Conservation (phyloP, 495 filamentous ascomycete species). For the Letharia lupina region DNA sequence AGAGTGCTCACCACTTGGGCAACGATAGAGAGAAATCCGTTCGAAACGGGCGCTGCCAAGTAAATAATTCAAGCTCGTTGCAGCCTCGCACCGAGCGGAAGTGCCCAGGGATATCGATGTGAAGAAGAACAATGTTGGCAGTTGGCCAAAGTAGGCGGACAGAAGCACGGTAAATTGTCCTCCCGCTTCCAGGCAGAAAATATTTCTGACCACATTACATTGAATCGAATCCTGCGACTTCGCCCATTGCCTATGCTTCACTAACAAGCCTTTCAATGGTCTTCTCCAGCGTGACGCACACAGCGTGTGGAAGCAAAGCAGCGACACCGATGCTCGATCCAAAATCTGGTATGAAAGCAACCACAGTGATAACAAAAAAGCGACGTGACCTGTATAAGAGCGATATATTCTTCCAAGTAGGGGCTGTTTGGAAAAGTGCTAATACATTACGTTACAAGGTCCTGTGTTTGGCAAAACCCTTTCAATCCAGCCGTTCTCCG, state of each 20-base stretch:
- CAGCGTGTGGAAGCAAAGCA: conserved; percentile 46
- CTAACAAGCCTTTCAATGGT: neutral
- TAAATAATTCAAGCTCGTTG: conserved; percentile 45
- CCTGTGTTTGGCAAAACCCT: too few relatives aligned
- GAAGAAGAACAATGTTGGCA: conserved; percentile 54
- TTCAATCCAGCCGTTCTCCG: too few relatives aligned
- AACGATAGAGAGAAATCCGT: conserved; percentile 56
- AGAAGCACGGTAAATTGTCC: conserved; percentile 49
- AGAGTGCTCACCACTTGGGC: conserved; percentile 34
- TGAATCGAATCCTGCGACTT: conserved; percentile 42
- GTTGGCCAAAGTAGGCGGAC: conserved; percentile 51
- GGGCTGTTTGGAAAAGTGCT: too few relatives aligned
- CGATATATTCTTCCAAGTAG: too few relatives aligned
- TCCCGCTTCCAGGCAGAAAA: conserved; percentile 42
- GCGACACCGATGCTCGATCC: conserved; percentile 48
- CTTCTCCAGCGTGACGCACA: conserved; percentile 14
- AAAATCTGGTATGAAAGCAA: conserved; percentile 51
- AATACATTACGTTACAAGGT: too few relatives aligned
- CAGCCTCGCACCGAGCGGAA: conserved; percentile 45
- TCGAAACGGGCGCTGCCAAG: conserved; percentile 51
- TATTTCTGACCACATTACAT: conserved; percentile 49
- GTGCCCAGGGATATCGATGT: conserved; percentile 41
- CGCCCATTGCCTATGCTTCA: conserved; percentile 23
- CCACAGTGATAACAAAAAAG: conserved; percentile 46
- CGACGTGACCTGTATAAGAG: conserved; percentile 28